Evolutionary conservation across 805 yeast genomes (phyloP).

Genomic region (Saturnispora bothae): DNA sequence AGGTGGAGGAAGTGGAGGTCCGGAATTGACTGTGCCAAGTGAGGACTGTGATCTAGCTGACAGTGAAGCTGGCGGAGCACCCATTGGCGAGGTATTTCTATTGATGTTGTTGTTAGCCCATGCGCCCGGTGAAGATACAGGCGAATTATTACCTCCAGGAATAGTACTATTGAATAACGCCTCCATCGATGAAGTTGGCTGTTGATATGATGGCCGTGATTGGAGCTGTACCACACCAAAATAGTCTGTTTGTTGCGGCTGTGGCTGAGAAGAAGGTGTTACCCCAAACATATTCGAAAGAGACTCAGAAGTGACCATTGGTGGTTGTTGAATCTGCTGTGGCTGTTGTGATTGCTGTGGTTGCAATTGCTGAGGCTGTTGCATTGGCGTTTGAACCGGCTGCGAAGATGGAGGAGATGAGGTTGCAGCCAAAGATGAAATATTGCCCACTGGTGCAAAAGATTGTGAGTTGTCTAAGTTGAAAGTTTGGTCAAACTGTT

Average conservation of each 20-base stretch:
- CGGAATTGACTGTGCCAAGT: constrained; percentile 14
- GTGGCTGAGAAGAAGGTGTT: background rate
- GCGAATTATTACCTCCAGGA: background rate
- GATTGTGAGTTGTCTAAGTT: constrained; percentile 5
- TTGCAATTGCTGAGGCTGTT: background rate
- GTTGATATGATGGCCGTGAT: background rate
- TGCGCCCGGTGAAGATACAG: background rate
- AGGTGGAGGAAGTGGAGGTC: constrained; percentile 21
- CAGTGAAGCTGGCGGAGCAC: too few relatives aligned
- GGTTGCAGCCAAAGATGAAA: constrained; percentile 9
- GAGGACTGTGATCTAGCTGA: constrained; percentile 10
- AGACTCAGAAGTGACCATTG: background rate
- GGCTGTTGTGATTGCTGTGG: constrained; percentile 1
- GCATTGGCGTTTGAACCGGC: background rate
- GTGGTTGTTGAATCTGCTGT: constrained; percentile 4
- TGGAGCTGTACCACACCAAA: background rate
- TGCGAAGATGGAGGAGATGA: constrained; percentile 2
- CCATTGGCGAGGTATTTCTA: constrained; percentile 17
- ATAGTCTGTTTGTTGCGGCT: background rate
- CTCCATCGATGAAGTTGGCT: background rate
- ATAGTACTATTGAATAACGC: background rate
- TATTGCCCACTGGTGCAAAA: constrained; percentile 1
- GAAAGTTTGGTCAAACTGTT: constrained; percentile 15
- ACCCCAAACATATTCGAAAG: constrained; percentile 4
- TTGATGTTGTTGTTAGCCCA: constrained; percentile 13